phyloP scores from a whole-genome alignment of 306 rosid genomes.

The Prunus mira region DNA sequence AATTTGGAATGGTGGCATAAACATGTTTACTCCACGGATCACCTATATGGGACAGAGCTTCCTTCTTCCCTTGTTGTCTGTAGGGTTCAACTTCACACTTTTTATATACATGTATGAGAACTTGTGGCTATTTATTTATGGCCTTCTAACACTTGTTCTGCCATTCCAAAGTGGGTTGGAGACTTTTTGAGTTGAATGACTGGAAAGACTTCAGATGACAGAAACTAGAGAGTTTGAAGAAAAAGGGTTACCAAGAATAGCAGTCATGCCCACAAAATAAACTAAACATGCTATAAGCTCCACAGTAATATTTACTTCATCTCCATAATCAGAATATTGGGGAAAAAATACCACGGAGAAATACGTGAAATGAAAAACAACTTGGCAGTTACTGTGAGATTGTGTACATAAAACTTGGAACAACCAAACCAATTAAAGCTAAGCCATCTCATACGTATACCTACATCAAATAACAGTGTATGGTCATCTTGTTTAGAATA shows the following conservation, averaged over 20 bases:
- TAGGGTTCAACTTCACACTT: no score
- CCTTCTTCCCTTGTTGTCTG: no score
- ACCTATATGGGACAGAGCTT: no score
- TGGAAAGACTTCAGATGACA: not conserved
- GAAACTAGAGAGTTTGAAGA: not conserved
- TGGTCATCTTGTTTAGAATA: slow-evolving; percentile 9
- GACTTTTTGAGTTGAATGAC: not conserved
- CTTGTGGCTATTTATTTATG: no score
- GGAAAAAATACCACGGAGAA: not conserved
- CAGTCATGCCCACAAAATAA: not conserved
- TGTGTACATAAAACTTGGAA: slow-evolving; percentile 16
- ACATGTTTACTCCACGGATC: no score
- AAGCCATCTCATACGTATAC: not conserved
- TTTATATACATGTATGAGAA: no score
- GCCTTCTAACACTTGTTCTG: no score
- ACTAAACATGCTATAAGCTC: not conserved
- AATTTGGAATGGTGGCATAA: no score
- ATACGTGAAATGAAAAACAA: not conserved
- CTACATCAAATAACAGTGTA: slow-evolving; percentile 12
- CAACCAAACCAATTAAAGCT: not conserved
- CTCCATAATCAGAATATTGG: not conserved
- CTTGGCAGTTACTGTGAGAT: slow-evolving; percentile 11
- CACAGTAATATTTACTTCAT: slow-evolving; percentile 4
- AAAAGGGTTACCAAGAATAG: not conserved
- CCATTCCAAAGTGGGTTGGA: no score